Evolutionary conservation across 768 basidiomycete species (phyloP), one percentile per base, ranked within the genome.

Genomic region (Suillus paluster): DNA sequence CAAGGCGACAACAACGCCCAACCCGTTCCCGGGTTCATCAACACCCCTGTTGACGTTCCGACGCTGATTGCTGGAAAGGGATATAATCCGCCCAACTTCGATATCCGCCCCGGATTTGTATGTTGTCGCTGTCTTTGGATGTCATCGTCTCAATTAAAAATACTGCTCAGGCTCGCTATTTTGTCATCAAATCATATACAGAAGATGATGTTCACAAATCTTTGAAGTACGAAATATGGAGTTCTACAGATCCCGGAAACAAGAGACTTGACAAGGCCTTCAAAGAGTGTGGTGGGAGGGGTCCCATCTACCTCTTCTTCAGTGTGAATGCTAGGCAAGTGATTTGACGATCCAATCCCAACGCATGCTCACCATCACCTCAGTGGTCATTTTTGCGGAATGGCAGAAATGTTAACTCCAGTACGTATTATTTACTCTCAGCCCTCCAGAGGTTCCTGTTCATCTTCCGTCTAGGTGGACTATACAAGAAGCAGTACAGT

Each of bases 191-290:
- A 75, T 97, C 94, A 0, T 99, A 96, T 77, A 99, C 97, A 1
- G 97, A 99, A 75, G 97, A 98, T 70, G 97, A 99, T 71, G 97
- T 99, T 1, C 97, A 99, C 79, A 99, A 99, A 75, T 96, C 94
- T 17, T 83, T 97, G 69, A 97, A 97, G 70, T 96, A 97, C 67
- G 95, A 97, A 75, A 97, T 98, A 54, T 97, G 96, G 96, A 94
- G 94, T 63, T 97, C 95, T 10, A 97, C 96, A 0, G 94, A 95
- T 72, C 92, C 95, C 1, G 97, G 97, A 2, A 99, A 99, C 73
- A 97, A 99, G 79, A 84, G 97, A 39, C 86, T 99, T 17, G 97
- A 99, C 74, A 94, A 94, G 73, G 97, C 97, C 0, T 99, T 97
- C 84, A 93, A 94, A 72, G 97, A 99, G 73, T 92, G 86, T n/a